phyloP scores from a whole-genome alignment of 495 filamentous ascomycete genomes.

The Talaromyces adpressus region DNA sequence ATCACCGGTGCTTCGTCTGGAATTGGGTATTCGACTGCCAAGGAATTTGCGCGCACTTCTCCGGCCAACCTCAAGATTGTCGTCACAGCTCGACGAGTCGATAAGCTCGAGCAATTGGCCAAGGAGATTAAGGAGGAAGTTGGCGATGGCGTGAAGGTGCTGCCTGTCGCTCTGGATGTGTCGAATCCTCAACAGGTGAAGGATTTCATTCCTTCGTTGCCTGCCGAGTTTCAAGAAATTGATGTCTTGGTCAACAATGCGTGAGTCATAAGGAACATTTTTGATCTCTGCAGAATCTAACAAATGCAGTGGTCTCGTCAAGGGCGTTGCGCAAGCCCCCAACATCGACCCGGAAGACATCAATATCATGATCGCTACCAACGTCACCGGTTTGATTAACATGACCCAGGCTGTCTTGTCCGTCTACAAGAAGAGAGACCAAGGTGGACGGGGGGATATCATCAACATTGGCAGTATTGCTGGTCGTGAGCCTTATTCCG shows the following conservation, averaged over 20 bases:
- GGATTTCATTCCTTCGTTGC: constrained; percentile 65
- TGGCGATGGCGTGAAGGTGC: constrained; percentile 72
- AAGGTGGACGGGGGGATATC: constrained; percentile 83
- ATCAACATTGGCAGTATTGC: constrained; percentile 97
- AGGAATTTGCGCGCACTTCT: constrained; percentile 85
- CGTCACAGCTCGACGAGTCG: constrained; percentile 77
- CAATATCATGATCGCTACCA: constrained; percentile 81
- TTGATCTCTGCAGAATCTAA: background rate
- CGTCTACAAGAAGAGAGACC: constrained; percentile 70
- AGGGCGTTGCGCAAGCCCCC: constrained; percentile 80
- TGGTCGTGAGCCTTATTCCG: constrained; percentile 81
- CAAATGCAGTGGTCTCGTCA: constrained; percentile 65
- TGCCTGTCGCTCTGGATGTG: constrained; percentile 80
- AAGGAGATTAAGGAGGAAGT: constrained; percentile 72
- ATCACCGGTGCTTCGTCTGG: constrained; percentile 92
- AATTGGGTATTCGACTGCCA: constrained; percentile 77
- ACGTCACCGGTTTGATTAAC: constrained; percentile 90
- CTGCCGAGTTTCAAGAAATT: constrained; percentile 78
- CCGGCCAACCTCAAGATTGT: constrained; percentile 78
- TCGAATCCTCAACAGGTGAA: constrained; percentile 71
- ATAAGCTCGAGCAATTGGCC: constrained; percentile 68
- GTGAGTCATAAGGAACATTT: constrained; percentile 43
- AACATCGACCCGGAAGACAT: constrained; percentile 80
- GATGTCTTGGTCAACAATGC: constrained; percentile 96
- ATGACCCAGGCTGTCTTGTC: constrained; percentile 92